Conservation (phyloP, 1,284 basidiomycete genomes). For the Coriolopsis trogii region DNA sequence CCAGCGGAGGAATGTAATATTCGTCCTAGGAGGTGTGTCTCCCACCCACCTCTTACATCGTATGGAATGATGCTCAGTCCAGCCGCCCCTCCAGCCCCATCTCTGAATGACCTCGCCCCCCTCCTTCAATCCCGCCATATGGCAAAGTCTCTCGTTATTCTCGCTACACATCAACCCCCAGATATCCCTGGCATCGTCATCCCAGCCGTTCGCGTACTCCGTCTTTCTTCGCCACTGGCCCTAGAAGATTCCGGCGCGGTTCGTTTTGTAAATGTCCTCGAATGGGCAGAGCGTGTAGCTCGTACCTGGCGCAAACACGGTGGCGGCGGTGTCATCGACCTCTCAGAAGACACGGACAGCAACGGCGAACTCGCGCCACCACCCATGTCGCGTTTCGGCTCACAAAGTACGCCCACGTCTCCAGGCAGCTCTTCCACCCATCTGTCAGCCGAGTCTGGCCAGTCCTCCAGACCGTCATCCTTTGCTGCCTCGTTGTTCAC, state of each 20-base stretch:
- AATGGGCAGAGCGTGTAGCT: conserved; percentile 55
- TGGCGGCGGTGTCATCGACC: conserved; percentile 36
- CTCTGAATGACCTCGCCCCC: conserved; percentile 44
- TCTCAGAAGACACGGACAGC: conserved; percentile 34
- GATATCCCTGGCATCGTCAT: conserved; percentile 35
- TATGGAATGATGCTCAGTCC: background rate
- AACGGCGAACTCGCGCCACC: conserved; percentile 29
- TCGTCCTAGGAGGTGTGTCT: conserved; percentile 52
- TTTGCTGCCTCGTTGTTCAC: conserved; percentile 16
- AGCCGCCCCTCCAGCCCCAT: conserved; percentile 36
- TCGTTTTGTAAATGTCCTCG: conserved; percentile 51
- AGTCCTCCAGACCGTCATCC: conserved; percentile 16
- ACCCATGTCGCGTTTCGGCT: conserved; percentile 25
- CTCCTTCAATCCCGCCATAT: conserved; percentile 50
- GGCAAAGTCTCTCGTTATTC: conserved; percentile 46
- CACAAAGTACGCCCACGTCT: conserved; percentile 30
- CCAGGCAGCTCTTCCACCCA: conserved; percentile 27
- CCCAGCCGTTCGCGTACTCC: conserved; percentile 49
- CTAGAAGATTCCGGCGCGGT: conserved; percentile 51
- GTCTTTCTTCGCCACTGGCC: conserved; percentile 44
- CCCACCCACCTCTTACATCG: background rate
- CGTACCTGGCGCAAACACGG: conserved; percentile 46
- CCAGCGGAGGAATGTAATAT: conserved; percentile 44
- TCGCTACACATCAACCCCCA: conserved; percentile 51
- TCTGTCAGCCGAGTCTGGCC: conserved; percentile 12